A percentile compares a stretch with the other conserved stretches of the same genome.
phyloP scores from a whole-genome alignment of 768 basidiomycete genomes.

The Thelephora aurantiotincta region DNA sequence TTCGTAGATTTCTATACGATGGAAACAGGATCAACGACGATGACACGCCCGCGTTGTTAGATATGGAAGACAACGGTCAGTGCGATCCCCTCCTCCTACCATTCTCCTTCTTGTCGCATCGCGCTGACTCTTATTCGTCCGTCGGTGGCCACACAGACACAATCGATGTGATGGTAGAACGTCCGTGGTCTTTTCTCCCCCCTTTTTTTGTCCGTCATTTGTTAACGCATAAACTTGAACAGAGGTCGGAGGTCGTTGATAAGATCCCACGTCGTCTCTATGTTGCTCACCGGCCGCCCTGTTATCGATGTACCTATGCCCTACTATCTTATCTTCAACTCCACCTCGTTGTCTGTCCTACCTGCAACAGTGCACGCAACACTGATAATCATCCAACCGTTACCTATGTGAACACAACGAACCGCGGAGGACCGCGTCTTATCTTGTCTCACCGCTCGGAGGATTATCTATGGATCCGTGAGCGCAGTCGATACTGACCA shows the following conservation, averaged over 20 bases:
- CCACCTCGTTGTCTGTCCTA: background rate
- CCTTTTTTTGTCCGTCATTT: conserved; percentile 7
- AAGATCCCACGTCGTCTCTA: background rate
- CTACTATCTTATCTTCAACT: background rate
- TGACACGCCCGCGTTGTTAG: conserved; percentile 73
- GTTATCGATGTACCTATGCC: background rate
- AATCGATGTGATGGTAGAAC: conserved; percentile 95
- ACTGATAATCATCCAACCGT: too few species aligned
- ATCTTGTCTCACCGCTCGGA: too few species aligned
- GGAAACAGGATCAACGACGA: conserved; percentile 76
- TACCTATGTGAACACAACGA: too few species aligned
- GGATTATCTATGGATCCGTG: too few species aligned
- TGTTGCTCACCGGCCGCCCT: background rate
- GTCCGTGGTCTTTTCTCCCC: conserved; percentile 31
- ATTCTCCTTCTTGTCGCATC: background rate
- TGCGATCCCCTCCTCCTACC: conserved; percentile 1
- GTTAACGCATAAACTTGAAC: background rate
- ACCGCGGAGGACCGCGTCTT: too few species aligned
- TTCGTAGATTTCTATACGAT: conserved; percentile 76
- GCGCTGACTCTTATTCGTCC: conserved; percentile 1
- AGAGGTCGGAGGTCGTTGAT: background rate
- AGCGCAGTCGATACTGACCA: too few species aligned
- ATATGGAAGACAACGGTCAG: conserved; percentile 83
- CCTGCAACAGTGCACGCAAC: too few species aligned
- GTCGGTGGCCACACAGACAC: conserved; percentile 37